phyloP scores from a whole-genome alignment of 345 rosid species.

The Streptanthus diversifolius region DNA sequence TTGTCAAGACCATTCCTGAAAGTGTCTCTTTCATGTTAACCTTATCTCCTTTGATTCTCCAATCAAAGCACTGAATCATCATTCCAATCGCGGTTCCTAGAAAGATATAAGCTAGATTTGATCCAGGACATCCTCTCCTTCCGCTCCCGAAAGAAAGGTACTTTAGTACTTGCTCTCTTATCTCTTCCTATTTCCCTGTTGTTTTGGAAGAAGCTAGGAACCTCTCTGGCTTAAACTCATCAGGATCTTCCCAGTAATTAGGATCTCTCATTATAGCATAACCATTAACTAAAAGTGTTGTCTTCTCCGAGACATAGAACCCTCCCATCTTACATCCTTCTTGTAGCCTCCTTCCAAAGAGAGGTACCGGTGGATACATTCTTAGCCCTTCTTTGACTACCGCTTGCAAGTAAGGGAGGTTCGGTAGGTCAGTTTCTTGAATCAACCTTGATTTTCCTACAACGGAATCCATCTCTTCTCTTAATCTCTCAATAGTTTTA shows the following conservation, averaged over 20 bases:
- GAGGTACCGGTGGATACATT: conserved; percentile 51
- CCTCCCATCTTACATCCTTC: conserved; percentile 38
- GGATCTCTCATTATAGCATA: conserved; percentile 63
- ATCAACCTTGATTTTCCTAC: conserved; percentile 48
- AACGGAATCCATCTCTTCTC: conserved; percentile 45
- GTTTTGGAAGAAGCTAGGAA: conserved; percentile 9
- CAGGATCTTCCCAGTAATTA: conserved; percentile 49
- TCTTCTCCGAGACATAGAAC: conserved; percentile 48
- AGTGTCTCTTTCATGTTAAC: conserved; percentile 20
- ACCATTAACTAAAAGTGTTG: conserved; percentile 45
- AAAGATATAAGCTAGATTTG: conserved; percentile 36
- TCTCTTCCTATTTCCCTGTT: conserved; percentile 18
- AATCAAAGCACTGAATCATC: conserved; percentile 34
- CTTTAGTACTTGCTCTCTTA: conserved; percentile 44
- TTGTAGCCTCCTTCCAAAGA: conserved; percentile 39
- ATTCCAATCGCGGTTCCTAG: conserved; percentile 13
- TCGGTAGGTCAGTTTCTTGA: conserved; percentile 48
- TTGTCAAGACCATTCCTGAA: conserved; percentile 1
- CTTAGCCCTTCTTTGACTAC: conserved; percentile 55
- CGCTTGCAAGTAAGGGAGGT: conserved; percentile 60
- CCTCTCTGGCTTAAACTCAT: conserved; percentile 58
- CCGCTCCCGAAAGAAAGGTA: conserved; percentile 64
- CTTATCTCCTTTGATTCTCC: conserved; percentile 40
- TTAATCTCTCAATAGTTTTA: conserved; percentile 37
- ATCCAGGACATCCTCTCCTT: conserved; percentile 66